Base-by-base conservation (phyloP, 768 basidiomycete species). In the Lyophyllum decastes region DNA sequence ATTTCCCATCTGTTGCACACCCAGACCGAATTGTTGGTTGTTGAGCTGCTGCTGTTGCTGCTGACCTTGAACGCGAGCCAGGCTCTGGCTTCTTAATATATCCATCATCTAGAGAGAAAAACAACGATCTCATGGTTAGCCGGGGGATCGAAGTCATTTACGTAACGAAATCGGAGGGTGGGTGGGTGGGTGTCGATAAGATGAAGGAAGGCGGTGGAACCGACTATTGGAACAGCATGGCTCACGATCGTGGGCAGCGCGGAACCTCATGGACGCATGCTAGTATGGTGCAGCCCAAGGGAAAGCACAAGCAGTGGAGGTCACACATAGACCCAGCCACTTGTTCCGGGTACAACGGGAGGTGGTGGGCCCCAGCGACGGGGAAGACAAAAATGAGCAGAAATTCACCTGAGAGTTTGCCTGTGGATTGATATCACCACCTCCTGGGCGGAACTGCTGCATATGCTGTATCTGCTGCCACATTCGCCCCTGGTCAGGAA, bases 391-490 rank as follows among this genome's bases (percentile, higher is more conserved):
- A 50, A 59, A 26, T 26, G 33, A 43, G 54, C 33, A 51, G 53
- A 52, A 54, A 80, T 81, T 71, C 59, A 76, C 84, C 81, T 83
- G 84, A 33, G 77, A 68, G 52, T 66, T 78, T 57, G 75, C 69
- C 64, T 78, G 79, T 44, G 71, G 55, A 30, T 70, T 67, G 60
- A 81, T 70, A 65, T 79, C 80, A 45, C 74, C 67, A 61, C 71
- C 76, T 50, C 76, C 77, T 5, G 71, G 67, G 33, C 81, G 76
- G 62, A 79, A 80, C 60, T 75, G 73, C 62, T 77, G 76, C 58
- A 73, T 64, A 51, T 77, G 76, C 67, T 80, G 78, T 68, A 82
- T 79, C 70, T 83, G 80, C 70, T 81, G 81, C 87, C 85, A 88
- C 64, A 82, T 74, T 59, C 79, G 81, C 59, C 61, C 61, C 26